phyloP scores from a whole-genome alignment of 495 filamentous ascomycete species.

The Aspergillus incahuasiensis region DNA sequence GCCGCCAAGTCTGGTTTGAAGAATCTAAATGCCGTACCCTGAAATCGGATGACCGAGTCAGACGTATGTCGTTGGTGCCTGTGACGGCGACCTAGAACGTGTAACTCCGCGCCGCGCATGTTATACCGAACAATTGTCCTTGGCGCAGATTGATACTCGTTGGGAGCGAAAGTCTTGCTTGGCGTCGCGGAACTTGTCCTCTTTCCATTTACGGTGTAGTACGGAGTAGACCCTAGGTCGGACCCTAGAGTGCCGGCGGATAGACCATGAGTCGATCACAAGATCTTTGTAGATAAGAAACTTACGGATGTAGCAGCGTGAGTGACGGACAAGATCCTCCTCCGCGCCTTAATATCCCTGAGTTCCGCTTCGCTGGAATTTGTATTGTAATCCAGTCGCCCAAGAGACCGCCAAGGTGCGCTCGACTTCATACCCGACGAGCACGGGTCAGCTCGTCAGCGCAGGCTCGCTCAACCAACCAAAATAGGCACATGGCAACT shows the following conservation, averaged over 20 bases:
- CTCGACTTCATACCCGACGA: constrained; percentile 8
- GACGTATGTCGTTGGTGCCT: not conserved
- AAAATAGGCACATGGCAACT: constrained; percentile 7
- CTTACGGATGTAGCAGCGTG: not conserved
- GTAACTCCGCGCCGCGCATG: not conserved
- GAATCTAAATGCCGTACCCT: not conserved
- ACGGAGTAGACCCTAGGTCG: not conserved
- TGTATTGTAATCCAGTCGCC: not conserved
- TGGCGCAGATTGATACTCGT: constrained; percentile 2
- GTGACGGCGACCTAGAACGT: not conserved
- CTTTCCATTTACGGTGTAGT: not conserved
- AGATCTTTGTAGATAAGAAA: not conserved
- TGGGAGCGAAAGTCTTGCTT: constrained; percentile 2
- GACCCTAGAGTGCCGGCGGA: not conserved
- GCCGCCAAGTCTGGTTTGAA: not conserved
- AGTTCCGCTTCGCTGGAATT: constrained; percentile 7
- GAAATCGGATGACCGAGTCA: not conserved
- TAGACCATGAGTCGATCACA: not conserved
- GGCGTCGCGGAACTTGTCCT: not conserved
- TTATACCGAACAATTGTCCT: not conserved
- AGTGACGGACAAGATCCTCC: not conserved
- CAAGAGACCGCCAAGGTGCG: constrained; percentile 9
- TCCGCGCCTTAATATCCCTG: not conserved
- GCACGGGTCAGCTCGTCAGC: constrained; percentile 8
- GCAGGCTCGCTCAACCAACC: not conserved